These are phyloP conservation scores for Flaveria bidentis DNA, from an alignment of 129 eudicot species.

Conservation along the genomic window DNA sequence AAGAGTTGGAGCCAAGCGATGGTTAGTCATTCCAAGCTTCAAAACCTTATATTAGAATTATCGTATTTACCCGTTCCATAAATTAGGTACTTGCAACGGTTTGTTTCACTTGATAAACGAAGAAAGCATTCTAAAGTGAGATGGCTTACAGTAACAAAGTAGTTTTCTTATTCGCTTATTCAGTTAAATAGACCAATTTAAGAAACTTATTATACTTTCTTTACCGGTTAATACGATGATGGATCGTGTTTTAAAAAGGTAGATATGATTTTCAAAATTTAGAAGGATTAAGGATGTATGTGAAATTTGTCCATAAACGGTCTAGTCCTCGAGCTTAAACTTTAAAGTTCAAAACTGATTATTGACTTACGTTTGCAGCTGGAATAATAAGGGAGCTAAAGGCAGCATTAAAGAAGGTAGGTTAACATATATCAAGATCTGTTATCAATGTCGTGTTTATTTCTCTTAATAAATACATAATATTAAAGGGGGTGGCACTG, in stretches of 20 bases:
- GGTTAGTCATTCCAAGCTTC: slow-evolving; percentile 39
- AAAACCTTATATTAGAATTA: not conserved
- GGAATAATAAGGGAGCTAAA: slow-evolving; percentile 75
- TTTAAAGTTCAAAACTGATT: not conserved
- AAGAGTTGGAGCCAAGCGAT: slow-evolving; percentile 86
- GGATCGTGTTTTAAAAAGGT: not conserved
- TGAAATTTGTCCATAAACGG: not conserved
- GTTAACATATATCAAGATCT: not conserved
- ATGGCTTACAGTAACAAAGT: too few relatives aligned
- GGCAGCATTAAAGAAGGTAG: slow-evolving; percentile 65
- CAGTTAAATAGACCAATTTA: too few relatives aligned
- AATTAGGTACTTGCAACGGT: not conserved
- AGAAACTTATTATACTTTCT: not conserved
- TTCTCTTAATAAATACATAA: not conserved
- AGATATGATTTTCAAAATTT: not conserved
- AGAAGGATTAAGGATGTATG: not conserved
- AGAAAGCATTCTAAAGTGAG: too few relatives aligned
- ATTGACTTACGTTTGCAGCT: slow-evolving; percentile 41
- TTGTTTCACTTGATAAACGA: not conserved
- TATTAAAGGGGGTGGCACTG: too few relatives aligned
- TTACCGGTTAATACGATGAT: not conserved
- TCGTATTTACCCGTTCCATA: not conserved
- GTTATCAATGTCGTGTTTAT: not conserved
- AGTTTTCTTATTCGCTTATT: too few relatives aligned
- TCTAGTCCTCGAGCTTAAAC: not conserved